Evolutionary conservation across 495 filamentous ascomycete genomes (phyloP).

Genomic region (Cairneyella variabilis): DNA sequence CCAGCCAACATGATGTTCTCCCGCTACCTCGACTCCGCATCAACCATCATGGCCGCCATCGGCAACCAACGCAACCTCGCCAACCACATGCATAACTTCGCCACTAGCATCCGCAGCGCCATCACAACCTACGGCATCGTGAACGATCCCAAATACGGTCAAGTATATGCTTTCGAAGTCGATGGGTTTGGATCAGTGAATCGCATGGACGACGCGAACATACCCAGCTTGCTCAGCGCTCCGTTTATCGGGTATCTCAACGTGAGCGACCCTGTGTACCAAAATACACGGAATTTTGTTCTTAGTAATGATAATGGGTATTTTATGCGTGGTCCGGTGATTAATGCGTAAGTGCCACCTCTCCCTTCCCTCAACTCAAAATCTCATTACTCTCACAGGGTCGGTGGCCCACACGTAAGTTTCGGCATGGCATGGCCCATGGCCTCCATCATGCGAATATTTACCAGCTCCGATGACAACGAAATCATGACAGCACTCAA

Average conservation of each 20-base stretch:
- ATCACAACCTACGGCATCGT: conserved; percentile 50
- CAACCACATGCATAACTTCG: conserved; percentile 44
- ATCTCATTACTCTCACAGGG: conserved; percentile 28
- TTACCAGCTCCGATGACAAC: conserved; percentile 49
- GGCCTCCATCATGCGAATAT: conserved; percentile 51
- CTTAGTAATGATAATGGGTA: conserved; percentile 55
- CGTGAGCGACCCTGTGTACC: conserved; percentile 43
- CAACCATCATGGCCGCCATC: conserved; percentile 45
- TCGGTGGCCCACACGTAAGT: conserved; percentile 41
- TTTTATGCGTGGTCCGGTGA: conserved; percentile 52
- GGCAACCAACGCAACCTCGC: conserved; percentile 36
- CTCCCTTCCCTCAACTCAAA: neutral
- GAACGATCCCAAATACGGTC: conserved; percentile 37
- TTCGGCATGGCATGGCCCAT: conserved; percentile 52
- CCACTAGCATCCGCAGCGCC: conserved; percentile 39
- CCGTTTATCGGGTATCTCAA: conserved; percentile 52
- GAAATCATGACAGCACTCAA: conserved; percentile 49
- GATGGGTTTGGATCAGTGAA: conserved; percentile 49
- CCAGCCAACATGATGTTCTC: conserved; percentile 71
- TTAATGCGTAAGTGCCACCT: conserved; percentile 43
- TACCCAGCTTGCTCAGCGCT: conserved; percentile 53
- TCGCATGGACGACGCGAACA: conserved; percentile 56
- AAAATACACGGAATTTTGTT: conserved; percentile 50
- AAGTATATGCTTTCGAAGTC: conserved; percentile 58
- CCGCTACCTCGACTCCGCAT: conserved; percentile 42